phyloP scores from a whole-genome alignment of 2,329 filamentous ascomycete species.

The Sporothrix brunneoviolacea region DNA sequence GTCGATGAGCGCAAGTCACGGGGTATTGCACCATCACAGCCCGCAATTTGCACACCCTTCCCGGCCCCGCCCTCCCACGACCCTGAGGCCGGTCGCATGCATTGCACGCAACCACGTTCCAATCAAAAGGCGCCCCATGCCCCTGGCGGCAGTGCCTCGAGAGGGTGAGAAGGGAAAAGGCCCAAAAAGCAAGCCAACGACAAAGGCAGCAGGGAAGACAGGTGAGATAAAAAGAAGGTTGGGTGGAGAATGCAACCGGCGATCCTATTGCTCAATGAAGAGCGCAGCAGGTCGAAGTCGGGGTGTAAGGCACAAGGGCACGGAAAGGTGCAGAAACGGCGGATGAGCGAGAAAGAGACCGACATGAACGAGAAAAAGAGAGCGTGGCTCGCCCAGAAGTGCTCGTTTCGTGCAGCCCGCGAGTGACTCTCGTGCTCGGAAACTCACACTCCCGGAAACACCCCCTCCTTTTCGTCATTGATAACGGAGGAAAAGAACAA shows the following conservation, averaged over 20 bases:
- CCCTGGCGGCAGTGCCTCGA: neutral
- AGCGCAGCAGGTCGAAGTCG: no score
- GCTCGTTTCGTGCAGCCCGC: no score
- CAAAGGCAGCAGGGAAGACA: neutral
- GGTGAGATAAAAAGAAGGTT: neutral
- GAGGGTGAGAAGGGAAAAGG: neutral
- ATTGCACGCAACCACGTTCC: constrained; percentile 21
- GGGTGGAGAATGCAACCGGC: constrained; percentile 1
- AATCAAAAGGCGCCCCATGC: constrained; percentile 23
- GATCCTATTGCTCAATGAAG: constrained; percentile 18
- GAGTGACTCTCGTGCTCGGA: no score
- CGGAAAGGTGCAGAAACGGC: no score
- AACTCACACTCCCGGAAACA: no score
- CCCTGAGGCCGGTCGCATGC: constrained; percentile 19
- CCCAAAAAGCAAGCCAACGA: neutral
- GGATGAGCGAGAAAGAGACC: neutral
- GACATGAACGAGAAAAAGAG: neutral
- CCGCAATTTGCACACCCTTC: constrained; percentile 36
- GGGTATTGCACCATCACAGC: constrained; percentile 54
- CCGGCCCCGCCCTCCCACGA: constrained; percentile 22
- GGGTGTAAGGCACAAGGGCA: no score
- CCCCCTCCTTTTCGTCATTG: no score
- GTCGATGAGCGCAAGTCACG: constrained; percentile 38
- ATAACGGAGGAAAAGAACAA: no score
- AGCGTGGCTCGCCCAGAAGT: no score